Evolutionary conservation across 345 rosid genomes (phyloP).

Genomic region (Hibiscus mutabilis): DNA sequence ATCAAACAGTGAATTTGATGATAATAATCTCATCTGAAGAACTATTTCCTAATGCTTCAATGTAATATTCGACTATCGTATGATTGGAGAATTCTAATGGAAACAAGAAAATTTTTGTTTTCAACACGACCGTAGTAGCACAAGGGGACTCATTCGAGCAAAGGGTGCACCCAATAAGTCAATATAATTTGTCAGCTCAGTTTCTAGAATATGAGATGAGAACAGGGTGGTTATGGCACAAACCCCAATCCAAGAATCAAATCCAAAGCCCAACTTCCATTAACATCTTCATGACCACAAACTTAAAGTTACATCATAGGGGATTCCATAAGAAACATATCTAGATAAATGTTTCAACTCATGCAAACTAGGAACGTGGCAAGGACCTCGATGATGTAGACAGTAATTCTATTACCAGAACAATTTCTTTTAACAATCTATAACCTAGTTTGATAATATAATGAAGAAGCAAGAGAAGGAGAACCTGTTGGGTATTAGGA

Average conservation of each 20-base stretch:
- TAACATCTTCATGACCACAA: neutral
- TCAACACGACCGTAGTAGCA: neutral
- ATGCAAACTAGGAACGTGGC: neutral
- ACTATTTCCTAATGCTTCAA: neutral
- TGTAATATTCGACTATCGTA: neutral
- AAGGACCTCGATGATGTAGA: neutral
- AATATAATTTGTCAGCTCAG: neutral
- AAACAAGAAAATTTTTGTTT: neutral
- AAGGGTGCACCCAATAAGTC: neutral
- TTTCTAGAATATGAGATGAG: neutral
- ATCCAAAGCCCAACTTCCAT: neutral
- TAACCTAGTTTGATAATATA: neutral
- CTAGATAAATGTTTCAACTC: neutral
- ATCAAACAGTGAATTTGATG: neutral
- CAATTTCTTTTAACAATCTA: neutral
- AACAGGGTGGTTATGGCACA: neutral
- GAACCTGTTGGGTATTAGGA: slow-evolving; percentile 60
- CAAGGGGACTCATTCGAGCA: neutral
- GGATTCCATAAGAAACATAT: neutral
- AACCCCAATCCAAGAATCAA: neutral
- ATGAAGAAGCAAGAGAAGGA: neutral
- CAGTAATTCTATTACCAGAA: neutral
- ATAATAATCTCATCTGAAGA: neutral
- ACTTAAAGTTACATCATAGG: neutral
- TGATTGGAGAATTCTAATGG: neutral